Conservation (phyloP, 179 eudicot species). For the Beta corolliflora region DNA sequence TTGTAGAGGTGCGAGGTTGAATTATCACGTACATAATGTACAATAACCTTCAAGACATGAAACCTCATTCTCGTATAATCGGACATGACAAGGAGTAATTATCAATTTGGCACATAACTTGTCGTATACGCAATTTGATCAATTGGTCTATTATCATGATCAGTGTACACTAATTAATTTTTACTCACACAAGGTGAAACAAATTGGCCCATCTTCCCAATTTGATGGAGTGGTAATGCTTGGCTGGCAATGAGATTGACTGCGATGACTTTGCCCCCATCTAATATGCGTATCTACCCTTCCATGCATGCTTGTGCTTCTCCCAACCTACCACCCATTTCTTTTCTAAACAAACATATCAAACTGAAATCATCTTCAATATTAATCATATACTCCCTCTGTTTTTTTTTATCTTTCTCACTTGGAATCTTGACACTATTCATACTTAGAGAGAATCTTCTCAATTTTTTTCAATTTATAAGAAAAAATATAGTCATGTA, state of each 20-base stretch:
- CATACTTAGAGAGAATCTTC: too few species aligned
- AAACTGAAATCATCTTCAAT: neutral
- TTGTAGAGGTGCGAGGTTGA: neutral
- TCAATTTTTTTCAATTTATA: too few species aligned
- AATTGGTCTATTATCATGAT: neutral
- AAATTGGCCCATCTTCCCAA: neutral
- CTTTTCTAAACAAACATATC: neutral
- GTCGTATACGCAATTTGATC: neutral
- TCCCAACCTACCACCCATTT: conserved; percentile 16
- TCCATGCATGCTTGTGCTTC: conserved; percentile 13
- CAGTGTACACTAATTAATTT: neutral
- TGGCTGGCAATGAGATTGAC: neutral
- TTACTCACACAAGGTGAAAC: neutral
- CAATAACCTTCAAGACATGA: neutral
- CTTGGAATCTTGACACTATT: too few species aligned
- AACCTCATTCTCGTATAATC: neutral
- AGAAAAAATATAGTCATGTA: too few species aligned
- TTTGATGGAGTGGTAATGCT: neutral
- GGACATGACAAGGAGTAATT: neutral
- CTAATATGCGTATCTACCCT: conserved; percentile 22
- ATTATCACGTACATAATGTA: neutral
- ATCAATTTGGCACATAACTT: neutral
- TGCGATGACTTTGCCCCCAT: neutral
- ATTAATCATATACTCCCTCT: too few species aligned
- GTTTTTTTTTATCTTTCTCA: too few species aligned